Percentiles rank a stretch among this genome's conserved stretches.
Conservation (phyloP, 805 yeast genomes). For the Saccharomycopsis vini region DNA sequence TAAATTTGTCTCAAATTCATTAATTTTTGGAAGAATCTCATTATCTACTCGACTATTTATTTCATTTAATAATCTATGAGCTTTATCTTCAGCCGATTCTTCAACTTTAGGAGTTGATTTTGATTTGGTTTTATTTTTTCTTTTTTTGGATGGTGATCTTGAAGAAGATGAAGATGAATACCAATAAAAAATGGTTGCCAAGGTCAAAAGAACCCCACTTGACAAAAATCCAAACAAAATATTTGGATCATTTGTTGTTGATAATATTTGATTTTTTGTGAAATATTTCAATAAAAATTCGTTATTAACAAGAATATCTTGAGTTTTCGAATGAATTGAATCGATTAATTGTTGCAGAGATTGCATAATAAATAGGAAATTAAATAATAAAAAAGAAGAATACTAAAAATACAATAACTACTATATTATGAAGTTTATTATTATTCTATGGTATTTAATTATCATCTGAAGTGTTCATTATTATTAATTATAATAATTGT, state of each 20-base stretch:
- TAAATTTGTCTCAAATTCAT: slow-evolving; percentile 11
- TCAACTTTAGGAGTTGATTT: slow-evolving; percentile 1
- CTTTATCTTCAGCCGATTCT: background rate
- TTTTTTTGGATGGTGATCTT: slow-evolving; percentile 5
- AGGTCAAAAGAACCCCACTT: background rate
- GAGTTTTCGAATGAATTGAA: background rate
- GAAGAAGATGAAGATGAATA: too few species aligned
- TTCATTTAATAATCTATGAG: background rate
- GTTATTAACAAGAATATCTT: background rate
- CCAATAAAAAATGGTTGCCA: background rate
- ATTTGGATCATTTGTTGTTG: background rate
- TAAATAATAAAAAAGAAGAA: too few species aligned
- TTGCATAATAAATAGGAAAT: too few species aligned
- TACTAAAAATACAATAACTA: too few species aligned
- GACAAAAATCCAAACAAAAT: too few species aligned
- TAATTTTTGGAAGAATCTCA: slow-evolving; percentile 8
- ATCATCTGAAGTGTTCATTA: too few species aligned
- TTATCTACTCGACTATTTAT: slow-evolving; percentile 1
- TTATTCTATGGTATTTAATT: too few species aligned
- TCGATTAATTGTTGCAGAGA: too few species aligned
- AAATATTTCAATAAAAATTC: background rate
- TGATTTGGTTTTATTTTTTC: slow-evolving; percentile 4
- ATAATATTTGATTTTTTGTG: background rate
- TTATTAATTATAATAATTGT: too few species aligned
- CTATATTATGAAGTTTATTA: too few species aligned